phyloP scores from a whole-genome alignment of 768 basidiomycete species.

The Mycena leptocephala region DNA sequence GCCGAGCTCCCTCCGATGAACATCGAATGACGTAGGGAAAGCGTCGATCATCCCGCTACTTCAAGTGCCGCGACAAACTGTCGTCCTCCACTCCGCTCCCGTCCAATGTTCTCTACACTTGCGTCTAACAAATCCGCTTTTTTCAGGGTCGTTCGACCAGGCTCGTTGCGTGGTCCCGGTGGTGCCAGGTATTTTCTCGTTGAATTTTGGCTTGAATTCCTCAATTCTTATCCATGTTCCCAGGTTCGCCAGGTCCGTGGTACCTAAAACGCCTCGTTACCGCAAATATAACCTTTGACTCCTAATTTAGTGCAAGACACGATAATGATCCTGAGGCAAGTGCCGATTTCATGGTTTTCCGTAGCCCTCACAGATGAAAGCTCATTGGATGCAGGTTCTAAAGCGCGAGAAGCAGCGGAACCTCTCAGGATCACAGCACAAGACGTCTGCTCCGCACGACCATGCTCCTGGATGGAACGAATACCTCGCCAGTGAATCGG shows the following conservation, averaged over 20 bases:
- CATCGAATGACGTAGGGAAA: neutral
- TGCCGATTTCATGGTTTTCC: too few relatives aligned
- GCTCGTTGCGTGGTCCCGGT: neutral
- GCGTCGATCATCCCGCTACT: neutral
- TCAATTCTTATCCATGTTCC: neutral
- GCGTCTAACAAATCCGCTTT: neutral
- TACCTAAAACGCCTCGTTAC: neutral
- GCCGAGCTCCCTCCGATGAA: neutral
- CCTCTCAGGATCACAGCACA: constrained; percentile 59
- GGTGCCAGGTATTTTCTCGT: neutral
- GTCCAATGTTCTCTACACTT: neutral
- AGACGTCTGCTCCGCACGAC: constrained; percentile 62
- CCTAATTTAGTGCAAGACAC: neutral
- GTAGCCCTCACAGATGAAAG: neutral
- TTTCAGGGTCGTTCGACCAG: neutral
- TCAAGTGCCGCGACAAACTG: neutral
- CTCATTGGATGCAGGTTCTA: constrained; percentile 61
- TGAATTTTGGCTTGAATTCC: neutral
- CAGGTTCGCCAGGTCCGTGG: neutral
- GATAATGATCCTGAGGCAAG: neutral
- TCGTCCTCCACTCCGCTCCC: neutral
- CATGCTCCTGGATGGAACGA: constrained; percentile 85
- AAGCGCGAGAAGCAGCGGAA: constrained; percentile 70
- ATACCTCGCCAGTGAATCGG: constrained; percentile 72
- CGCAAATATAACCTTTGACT: neutral